phyloP scores from a whole-genome alignment of 2,329 filamentous ascomycete genomes.

The Akanthomyces lecanii region DNA sequence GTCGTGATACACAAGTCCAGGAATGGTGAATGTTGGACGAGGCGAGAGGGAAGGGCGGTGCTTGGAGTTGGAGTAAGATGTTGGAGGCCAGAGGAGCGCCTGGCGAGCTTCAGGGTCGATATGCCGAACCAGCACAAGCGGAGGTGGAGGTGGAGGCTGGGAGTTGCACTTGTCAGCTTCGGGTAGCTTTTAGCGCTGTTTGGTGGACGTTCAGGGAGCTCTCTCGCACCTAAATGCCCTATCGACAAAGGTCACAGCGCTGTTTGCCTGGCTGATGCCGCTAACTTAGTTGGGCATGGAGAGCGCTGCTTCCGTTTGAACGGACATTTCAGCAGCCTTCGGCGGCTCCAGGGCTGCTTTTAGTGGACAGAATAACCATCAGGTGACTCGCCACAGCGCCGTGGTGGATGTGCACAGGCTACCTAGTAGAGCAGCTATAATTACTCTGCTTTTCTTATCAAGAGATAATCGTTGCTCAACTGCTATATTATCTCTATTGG shows the following conservation, averaged over 20 bases:
- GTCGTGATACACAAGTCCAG: not conserved
- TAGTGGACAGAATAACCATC: not conserved
- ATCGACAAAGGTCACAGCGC: not conserved
- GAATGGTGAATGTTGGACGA: not conserved
- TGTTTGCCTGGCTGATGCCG: conserved; percentile 1
- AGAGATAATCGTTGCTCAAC: too few species aligned
- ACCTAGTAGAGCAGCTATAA: not conserved
- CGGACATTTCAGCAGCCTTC: not conserved
- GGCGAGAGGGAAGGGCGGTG: not conserved
- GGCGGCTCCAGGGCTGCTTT: not conserved
- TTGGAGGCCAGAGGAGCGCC: conserved; percentile 1
- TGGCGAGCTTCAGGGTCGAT: not conserved
- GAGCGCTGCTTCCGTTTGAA: not conserved
- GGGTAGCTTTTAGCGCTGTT: not conserved
- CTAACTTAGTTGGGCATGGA: conserved; percentile 13
- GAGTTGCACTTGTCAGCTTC: not conserved
- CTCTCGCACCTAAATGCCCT: not conserved
- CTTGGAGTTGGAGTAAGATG: conserved; percentile 9
- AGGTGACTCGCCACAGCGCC: not conserved
- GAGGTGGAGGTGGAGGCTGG: not conserved
- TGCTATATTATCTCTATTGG: not conserved
- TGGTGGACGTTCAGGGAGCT: not conserved
- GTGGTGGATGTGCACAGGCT: not conserved
- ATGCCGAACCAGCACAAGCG: not conserved
- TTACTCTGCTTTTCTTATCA: not conserved